Conservation (phyloP, 495 filamentous ascomycete species). For the Niebla homalea region DNA sequence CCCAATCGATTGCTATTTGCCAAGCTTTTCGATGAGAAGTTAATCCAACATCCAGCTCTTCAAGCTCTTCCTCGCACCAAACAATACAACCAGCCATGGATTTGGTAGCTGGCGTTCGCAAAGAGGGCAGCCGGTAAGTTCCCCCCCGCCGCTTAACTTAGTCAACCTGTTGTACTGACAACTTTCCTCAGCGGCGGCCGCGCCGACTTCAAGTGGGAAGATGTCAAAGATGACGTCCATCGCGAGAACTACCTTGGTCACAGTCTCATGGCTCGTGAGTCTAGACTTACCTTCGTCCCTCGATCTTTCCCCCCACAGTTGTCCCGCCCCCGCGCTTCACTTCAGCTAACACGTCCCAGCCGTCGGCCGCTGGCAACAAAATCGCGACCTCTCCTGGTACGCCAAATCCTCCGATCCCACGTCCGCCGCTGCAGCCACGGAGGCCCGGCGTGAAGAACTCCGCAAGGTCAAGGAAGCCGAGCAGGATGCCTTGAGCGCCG, state of each 20-base stretch:
- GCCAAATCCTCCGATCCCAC: conserved; percentile 48
- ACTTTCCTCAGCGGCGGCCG: conserved; percentile 54
- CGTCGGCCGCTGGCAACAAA: conserved; percentile 90
- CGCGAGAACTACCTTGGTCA: conserved; percentile 98
- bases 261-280: conserved; percentile 68
- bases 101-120: conserved; percentile 81
- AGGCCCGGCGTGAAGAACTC: conserved; percentile 67
- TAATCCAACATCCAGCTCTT: no score
- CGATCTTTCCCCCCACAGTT: neutral
- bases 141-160: neutral
- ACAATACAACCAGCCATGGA: conserved; percentile 51
- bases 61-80: no score
- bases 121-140: conserved; percentile 67
- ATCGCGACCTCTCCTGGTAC: conserved; percentile 81
- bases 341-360: conserved; percentile 26
- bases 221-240: conserved; percentile 73
- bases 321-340: neutral
- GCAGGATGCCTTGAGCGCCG: conserved; percentile 72
- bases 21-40: no score
- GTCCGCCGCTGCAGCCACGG: conserved; percentile 46
- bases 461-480: conserved; percentile 80
- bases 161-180: conserved; percentile 6
- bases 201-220: conserved; percentile 90
- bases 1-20: no score
- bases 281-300: conserved; percentile 1